Evolutionary conservation across 495 filamentous ascomycete genomes (phyloP).

Genomic region (Penicillium argentinense): DNA sequence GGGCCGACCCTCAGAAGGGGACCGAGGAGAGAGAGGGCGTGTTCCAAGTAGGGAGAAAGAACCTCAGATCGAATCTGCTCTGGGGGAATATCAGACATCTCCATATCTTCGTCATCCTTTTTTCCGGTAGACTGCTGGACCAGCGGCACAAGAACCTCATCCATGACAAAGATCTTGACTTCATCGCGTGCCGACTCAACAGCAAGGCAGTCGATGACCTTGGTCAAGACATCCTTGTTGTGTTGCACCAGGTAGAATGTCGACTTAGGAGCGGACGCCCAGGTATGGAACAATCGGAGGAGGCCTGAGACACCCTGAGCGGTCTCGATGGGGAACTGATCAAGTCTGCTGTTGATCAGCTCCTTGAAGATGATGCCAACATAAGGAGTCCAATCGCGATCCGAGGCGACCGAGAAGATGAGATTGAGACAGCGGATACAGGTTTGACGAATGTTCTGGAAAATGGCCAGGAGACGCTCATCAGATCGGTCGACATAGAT

Average conservation of each 20-base stretch:
- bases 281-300: constrained; percentile 76
- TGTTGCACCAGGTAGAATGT: constrained; percentile 66
- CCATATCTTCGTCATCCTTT: constrained; percentile 42
- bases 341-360: constrained; percentile 71
- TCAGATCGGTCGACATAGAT: constrained; percentile 43
- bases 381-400: constrained; percentile 70
- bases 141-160: constrained; percentile 64
- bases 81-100: constrained; percentile 51
- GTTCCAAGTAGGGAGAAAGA: constrained; percentile 67
- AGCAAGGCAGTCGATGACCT: constrained; percentile 68
- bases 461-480: constrained; percentile 52
- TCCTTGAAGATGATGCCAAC: constrained; percentile 68
- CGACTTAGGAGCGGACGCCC: constrained; percentile 66
- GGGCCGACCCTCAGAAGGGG: constrained; percentile 67
- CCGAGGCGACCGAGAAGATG: constrained; percentile 67
- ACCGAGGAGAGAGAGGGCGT: constrained; percentile 65
- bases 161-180: constrained; percentile 79
- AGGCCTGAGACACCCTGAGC: constrained; percentile 84
- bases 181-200: constrained; percentile 80
- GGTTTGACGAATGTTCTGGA: constrained; percentile 68
- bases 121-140: constrained; percentile 53
- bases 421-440: constrained; percentile 77
- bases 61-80: constrained; percentile 58
- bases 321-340: constrained; percentile 80
- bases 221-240: constrained; percentile 62